Evolutionary conservation across 2,329 filamentous ascomycete species (phyloP).

Genomic region (Penicillium paneum): DNA sequence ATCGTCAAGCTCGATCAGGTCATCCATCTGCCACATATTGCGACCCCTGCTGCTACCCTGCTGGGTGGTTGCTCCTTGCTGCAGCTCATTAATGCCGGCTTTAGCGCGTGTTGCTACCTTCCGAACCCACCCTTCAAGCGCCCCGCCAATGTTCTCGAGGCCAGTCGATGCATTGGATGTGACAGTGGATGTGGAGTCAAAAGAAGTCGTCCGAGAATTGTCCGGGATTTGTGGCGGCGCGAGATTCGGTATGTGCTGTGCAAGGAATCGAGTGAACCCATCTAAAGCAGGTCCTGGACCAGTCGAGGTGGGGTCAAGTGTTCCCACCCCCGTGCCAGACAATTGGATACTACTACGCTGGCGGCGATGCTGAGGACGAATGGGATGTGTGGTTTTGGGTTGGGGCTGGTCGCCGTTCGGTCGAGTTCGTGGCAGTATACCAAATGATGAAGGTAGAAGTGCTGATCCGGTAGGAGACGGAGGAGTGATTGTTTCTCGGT

Average conservation of each 20-base stretch:
- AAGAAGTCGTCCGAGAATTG: constrained; percentile 37
- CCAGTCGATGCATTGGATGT: constrained; percentile 41
- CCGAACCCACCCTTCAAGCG: constrained; percentile 85
- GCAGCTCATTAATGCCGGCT: constrained; percentile 39
- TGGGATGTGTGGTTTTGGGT: constrained; percentile 21
- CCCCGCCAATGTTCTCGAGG: constrained; percentile 79
- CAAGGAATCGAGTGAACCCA: constrained; percentile 77
- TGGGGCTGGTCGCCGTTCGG: constrained; percentile 32
- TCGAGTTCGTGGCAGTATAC: constrained; percentile 28
- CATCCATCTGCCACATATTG: constrained; percentile 33
- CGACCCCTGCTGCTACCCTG: constrained; percentile 24
- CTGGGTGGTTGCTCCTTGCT: constrained; percentile 29
- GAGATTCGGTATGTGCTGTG: constrained; percentile 75
- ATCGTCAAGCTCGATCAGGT: constrained; percentile 46
- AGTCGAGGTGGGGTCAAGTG: constrained; percentile 58
- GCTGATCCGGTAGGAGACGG: constrained; percentile 26
- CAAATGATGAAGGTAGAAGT: constrained; percentile 26
- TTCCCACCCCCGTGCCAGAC: constrained; percentile 82
- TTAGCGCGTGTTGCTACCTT: constrained; percentile 62
- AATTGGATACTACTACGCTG: constrained; percentile 57
- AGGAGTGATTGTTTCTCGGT: constrained; percentile 30
- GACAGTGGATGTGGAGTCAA: constrained; percentile 35
- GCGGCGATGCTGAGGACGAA: constrained; percentile 38
- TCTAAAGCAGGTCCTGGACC: constrained; percentile 73
- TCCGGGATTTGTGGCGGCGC: constrained; percentile 63